phyloP scores from a whole-genome alignment of 768 basidiomycete species.

The Termitomyces sp. region DNA sequence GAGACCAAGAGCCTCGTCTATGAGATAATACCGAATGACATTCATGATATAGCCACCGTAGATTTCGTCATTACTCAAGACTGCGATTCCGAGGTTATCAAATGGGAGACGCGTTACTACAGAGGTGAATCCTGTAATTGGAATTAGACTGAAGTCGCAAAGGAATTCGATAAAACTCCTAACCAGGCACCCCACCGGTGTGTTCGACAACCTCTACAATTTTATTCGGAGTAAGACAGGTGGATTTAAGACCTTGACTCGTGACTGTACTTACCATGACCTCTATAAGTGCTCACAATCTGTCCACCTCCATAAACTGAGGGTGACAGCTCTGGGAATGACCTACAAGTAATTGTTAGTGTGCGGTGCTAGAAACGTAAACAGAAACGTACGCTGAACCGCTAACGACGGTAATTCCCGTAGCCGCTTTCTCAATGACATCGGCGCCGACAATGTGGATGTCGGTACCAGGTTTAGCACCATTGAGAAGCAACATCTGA shows the following conservation, averaged over 20 bases:
- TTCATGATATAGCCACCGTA: conserved; percentile 17
- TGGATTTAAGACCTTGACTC: background rate
- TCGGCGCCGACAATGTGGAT: conserved; percentile 1
- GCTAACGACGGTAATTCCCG: background rate
- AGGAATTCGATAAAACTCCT: background rate
- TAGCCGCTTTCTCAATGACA: background rate
- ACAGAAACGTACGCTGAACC: background rate
- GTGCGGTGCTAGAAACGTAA: background rate
- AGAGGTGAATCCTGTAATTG: conserved; percentile 15
- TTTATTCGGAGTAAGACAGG: background rate
- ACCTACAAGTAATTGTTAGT: background rate
- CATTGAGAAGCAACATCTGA: conserved; percentile 12
- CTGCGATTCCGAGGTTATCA: conserved; percentile 23
- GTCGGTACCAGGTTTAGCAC: conserved; percentile 13
- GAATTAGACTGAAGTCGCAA: background rate
- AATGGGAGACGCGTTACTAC: conserved; percentile 20
- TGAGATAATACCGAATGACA: conserved; percentile 20
- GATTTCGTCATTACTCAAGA: conserved; percentile 23
- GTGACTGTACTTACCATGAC: conserved; percentile 15
- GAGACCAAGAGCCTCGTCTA: conserved; percentile 21
- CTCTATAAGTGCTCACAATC: conserved; percentile 19
- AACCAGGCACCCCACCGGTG: conserved; percentile 7
- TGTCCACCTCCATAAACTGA: conserved; percentile 23
- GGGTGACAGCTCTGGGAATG: conserved; percentile 21
- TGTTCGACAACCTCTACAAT: conserved; percentile 12